phyloP scores from a whole-genome alignment of 1,284 basidiomycete genomes.

The Tylopilus sp. region DNA sequence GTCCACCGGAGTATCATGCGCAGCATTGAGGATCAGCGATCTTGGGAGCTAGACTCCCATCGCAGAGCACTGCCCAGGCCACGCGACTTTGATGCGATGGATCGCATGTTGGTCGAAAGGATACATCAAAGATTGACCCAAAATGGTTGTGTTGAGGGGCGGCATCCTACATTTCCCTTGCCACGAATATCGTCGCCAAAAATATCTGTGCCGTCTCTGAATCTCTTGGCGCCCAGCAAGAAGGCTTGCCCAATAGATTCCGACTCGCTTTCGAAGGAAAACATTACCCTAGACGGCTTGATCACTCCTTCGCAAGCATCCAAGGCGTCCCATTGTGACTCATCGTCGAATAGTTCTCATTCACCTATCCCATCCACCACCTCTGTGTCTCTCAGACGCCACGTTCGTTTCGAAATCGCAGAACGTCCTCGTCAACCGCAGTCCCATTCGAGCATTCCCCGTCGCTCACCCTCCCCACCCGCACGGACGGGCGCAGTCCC shows the following conservation, averaged over 20 bases:
- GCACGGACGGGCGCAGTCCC: conserved; percentile 11
- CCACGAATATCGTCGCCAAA: conserved; percentile 25
- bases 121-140: conserved; percentile 23
- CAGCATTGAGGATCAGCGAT: conserved; percentile 20
- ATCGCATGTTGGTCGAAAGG: conserved; percentile 17
- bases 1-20: conserved; percentile 39
- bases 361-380: background rate
- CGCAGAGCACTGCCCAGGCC: background rate
- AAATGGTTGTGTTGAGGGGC: conserved; percentile 21
- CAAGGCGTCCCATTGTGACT: background rate
- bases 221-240: conserved; percentile 13
- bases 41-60: conserved; percentile 1
- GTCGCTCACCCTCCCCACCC: conserved; percentile 32
- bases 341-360: conserved; percentile 7
- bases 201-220: conserved; percentile 22
- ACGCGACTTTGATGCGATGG: conserved; percentile 21
- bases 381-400: conserved; percentile 11
- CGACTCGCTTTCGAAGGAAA: background rate
- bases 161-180: conserved; percentile 17
- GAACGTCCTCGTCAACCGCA: conserved; percentile 1
- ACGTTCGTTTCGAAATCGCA: conserved; percentile 26
- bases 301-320: background rate
- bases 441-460: conserved; percentile 11
- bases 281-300: background rate
- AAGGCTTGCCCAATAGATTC: conserved; percentile 5